Evolutionary conservation across 1,284 basidiomycete species (phyloP).

Genomic region (Albatrellus sp.): DNA sequence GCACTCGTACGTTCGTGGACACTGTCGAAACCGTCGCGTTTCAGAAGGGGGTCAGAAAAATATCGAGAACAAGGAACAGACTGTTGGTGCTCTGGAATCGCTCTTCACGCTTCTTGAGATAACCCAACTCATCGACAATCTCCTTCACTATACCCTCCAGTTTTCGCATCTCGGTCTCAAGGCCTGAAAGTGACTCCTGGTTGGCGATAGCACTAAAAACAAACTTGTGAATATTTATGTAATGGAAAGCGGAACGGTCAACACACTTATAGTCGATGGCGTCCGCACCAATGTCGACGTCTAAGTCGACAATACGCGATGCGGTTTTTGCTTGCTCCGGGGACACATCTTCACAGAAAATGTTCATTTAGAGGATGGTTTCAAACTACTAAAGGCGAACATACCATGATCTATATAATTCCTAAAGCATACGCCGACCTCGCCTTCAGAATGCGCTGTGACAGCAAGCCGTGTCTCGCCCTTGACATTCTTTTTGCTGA

Average conservation of each 20-base stretch:
- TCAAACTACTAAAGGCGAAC: constrained; percentile 18
- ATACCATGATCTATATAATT: constrained; percentile 66
- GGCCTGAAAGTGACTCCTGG: constrained; percentile 89
- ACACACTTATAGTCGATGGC: constrained; percentile 96
- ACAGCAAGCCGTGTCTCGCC: constrained; percentile 90
- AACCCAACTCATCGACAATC: constrained; percentile 88
- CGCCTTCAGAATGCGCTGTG: constrained; percentile 87
- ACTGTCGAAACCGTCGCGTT: constrained; percentile 33
- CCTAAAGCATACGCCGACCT: constrained; percentile 90
- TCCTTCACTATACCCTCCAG: constrained; percentile 91
- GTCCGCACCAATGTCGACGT: constrained; percentile 96
- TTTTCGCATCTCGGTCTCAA: constrained; percentile 98
- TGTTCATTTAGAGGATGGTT: too few species aligned
- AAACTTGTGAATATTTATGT: not conserved
- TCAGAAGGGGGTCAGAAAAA: constrained; percentile 1
- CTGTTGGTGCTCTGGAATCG: constrained; percentile 88
- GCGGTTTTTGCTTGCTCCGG: constrained; percentile 34
- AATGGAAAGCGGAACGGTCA: not conserved
- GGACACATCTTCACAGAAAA: constrained; percentile 26
- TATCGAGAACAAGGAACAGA: constrained; percentile 28
- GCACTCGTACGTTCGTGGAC: constrained; percentile 85
- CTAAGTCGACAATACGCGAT: constrained; percentile 74
- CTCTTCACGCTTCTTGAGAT: constrained; percentile 84
- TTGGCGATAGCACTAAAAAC: constrained; percentile 84
- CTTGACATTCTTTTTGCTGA: constrained; percentile 80